phyloP scores from a whole-genome alignment of 192 early-diverging fungal genomes.

The Coemansia pectinata region DNA sequence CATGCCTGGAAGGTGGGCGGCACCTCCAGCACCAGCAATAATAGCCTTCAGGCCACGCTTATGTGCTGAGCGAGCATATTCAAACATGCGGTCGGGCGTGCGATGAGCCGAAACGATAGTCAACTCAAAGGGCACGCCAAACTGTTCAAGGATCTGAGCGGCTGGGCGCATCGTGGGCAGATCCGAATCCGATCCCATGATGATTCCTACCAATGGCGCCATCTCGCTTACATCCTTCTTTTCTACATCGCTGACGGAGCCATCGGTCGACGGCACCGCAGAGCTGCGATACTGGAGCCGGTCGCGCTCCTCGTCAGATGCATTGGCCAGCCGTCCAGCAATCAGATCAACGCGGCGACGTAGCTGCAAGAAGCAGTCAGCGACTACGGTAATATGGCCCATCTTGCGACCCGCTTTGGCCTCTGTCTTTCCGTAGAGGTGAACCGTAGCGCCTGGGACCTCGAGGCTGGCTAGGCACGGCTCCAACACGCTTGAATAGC shows the following conservation, averaged over 20 bases:
- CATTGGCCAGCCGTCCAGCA: conserved; percentile 54
- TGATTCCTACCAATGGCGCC: conserved; percentile 90
- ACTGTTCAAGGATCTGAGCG: conserved; percentile 83
- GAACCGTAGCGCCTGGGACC: conserved; percentile 84
- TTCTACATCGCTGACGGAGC: conserved; percentile 27
- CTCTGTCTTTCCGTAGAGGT: conserved; percentile 93
- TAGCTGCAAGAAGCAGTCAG: conserved; percentile 80
- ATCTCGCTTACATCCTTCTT: conserved; percentile 37
- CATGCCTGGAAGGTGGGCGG: conserved; percentile 99
- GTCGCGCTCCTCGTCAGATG: conserved; percentile 42
- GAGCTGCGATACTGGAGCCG: conserved; percentile 29
- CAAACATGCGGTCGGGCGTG: conserved; percentile 89
- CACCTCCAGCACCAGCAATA: conserved; percentile 98
- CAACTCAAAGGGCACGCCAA: conserved; percentile 95
- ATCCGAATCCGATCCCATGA: conserved; percentile 99
- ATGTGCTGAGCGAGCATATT: conserved; percentile 86
- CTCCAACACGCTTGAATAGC: conserved; percentile 62
- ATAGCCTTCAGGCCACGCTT: conserved; percentile 93
- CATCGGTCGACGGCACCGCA: conserved; percentile 14
- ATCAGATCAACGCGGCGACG: conserved; percentile 66
- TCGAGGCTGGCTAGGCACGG: conserved; percentile 60
- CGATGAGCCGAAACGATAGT: conserved; percentile 97
- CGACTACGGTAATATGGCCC: conserved; percentile 96
- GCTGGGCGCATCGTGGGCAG: conserved; percentile 92
- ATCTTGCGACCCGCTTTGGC: conserved; percentile 92